These are phyloP conservation scores for Pterocarpus macrocarpus DNA, from an alignment of 306 rosid genomes.

Conservation along the genomic window DNA sequence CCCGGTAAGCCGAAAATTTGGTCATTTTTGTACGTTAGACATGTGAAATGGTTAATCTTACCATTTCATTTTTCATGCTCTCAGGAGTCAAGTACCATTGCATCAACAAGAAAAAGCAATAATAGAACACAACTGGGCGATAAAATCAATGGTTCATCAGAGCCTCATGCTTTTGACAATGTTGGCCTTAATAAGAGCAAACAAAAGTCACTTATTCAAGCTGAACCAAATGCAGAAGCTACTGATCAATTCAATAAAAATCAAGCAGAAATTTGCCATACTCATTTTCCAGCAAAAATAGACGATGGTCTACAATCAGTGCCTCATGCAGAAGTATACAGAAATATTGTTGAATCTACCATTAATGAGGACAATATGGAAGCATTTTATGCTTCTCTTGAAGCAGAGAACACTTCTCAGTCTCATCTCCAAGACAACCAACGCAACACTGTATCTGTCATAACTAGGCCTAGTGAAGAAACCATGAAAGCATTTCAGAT, in stretches of 20 bases:
- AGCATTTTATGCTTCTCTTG: slow-evolving; percentile 42
- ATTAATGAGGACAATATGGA: slow-evolving; percentile 39
- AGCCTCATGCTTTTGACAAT: background rate
- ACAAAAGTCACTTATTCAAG: background rate
- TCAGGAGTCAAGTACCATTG: slow-evolving; percentile 20
- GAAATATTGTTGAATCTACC: background rate
- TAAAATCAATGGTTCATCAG: background rate
- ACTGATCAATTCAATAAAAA: background rate
- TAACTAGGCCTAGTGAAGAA: slow-evolving; percentile 38
- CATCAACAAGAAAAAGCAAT: background rate
- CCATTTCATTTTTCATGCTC: background rate
- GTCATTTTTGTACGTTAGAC: too few relatives aligned
- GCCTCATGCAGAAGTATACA: slow-evolving; percentile 12
- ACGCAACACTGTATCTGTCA: background rate
- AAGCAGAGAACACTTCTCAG: slow-evolving; percentile 24
- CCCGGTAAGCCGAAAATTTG: slow-evolving; percentile 19
- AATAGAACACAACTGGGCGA: slow-evolving; percentile 3
- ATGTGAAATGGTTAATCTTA: background rate
- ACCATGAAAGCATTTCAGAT: slow-evolving; percentile 35
- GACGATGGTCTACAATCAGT: background rate
- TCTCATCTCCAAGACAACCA: background rate
- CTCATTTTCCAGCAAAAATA: background rate
- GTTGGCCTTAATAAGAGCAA: background rate
- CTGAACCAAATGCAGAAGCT: slow-evolving; percentile 3
- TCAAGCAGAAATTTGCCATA: background rate